A percentile compares a stretch with the other conserved stretches of the same genome.
These are phyloP conservation scores for Daldinia bambusicola DNA, from an alignment of 495 filamentous ascomycete species.

Conservation along the genomic window DNA sequence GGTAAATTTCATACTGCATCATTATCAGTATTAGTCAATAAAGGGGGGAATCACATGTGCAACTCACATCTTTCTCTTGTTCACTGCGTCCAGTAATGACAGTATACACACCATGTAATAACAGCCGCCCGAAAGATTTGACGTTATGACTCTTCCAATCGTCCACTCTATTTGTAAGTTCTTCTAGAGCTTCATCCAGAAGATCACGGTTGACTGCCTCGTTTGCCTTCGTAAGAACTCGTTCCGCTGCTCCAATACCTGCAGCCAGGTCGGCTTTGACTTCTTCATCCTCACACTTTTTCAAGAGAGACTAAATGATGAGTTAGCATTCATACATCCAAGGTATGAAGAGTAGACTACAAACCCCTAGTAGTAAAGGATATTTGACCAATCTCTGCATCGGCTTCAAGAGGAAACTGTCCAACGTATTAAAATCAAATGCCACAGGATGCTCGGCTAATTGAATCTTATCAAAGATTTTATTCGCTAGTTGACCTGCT, in stretches of 20 bases:
- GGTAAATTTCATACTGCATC: constrained; percentile 91
- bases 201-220: constrained; percentile 89
- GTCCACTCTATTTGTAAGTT: constrained; percentile 85
- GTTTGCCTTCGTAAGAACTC: constrained; percentile 83
- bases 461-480: constrained; percentile 70
- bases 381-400: constrained; percentile 97
- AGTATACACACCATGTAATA: constrained; percentile 92
- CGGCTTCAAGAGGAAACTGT: constrained; percentile 93
- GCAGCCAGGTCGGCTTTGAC: constrained; percentile 73
- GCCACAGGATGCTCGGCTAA: constrained; percentile 64
- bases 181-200: constrained; percentile 78
- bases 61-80: constrained; percentile 82
- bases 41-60: constrained; percentile 8
- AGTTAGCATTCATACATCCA: constrained; percentile 7
- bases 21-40: constrained; percentile 37
- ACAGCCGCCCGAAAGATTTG: constrained; percentile 86
- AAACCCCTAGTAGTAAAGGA: constrained; percentile 85
- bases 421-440: constrained; percentile 71
- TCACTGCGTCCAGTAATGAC: constrained; percentile 90
- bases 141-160: constrained; percentile 96
- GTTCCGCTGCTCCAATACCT: constrained; percentile 79
- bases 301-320: constrained; percentile 75
- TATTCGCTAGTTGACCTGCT: constrained; percentile 68
- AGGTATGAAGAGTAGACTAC: constrained; percentile 31
- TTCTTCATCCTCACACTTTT: constrained; percentile 78